Percentiles rank a stretch among this genome's conserved stretches.
These are phyloP conservation scores for Vitis hybrid DNA, from an alignment of 177 flowering plant species.

Conservation along the genomic window DNA sequence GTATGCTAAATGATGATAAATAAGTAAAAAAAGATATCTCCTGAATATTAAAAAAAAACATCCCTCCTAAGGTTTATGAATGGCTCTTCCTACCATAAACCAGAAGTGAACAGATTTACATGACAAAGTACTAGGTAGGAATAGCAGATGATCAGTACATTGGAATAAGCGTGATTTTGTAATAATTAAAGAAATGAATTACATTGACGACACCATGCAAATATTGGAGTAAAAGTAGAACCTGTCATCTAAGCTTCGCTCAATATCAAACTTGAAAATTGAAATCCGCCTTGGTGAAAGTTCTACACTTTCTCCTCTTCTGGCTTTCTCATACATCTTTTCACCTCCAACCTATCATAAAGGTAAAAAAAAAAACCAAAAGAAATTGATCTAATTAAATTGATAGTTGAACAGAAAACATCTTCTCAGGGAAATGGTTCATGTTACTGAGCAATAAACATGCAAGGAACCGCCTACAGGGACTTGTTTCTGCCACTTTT, in stretches of 20 bases:
- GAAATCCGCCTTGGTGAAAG: conserved; percentile 89
- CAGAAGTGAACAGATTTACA: no score
- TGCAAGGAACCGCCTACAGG: not conserved
- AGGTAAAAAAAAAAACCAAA: conserved; percentile 6
- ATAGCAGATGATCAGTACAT: not conserved
- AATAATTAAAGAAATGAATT: not conserved
- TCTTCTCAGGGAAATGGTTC: no score
- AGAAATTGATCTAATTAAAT: conserved; percentile 6
- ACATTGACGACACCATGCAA: not conserved
- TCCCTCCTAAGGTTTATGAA: not conserved
- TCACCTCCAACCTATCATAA: conserved; percentile 84
- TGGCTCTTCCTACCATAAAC: no score
- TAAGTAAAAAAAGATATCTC: not conserved
- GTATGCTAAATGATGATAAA: not conserved
- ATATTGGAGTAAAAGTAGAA: conserved; percentile 13
- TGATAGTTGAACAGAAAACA: not conserved
- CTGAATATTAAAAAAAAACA: not conserved
- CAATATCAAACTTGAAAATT: conserved; percentile 85
- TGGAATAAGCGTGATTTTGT: not conserved
- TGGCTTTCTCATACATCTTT: conserved; percentile 96
- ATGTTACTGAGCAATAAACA: conserved; percentile 2
- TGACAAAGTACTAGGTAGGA: not conserved
- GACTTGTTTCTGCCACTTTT: not conserved
- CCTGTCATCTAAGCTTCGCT: conserved; percentile 95
- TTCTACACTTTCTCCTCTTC: conserved; percentile 92